A percentile compares a stretch with the other conserved stretches of the same genome.
phyloP scores from a whole-genome alignment of 345 rosid species.

The Adansonia digitata region DNA sequence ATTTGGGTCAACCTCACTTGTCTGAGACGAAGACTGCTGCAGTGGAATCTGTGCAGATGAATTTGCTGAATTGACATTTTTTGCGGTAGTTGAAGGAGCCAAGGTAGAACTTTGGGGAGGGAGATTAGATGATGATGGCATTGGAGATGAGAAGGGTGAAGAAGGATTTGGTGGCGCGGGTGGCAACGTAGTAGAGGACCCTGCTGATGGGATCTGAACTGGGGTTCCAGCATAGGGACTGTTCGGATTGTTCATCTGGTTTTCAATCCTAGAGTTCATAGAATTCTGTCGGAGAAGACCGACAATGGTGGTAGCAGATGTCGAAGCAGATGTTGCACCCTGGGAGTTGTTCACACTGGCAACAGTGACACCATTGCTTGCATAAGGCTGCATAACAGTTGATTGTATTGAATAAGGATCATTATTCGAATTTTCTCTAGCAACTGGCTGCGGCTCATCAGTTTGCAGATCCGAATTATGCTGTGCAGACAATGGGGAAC shows the following conservation, averaged over 20 bases:
- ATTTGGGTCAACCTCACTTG: conserved; percentile 39
- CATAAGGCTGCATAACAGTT: conserved; percentile 28
- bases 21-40: conserved; percentile 36
- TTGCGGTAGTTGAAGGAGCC: conserved; percentile 11
- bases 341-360: conserved; percentile 34
- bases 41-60: conserved; percentile 30
- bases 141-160: conserved; percentile 41
- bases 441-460: conserved; percentile 15
- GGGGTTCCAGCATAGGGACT: conserved; percentile 44
- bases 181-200: conserved; percentile 45
- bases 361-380: conserved; percentile 32
- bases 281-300: conserved; percentile 54
- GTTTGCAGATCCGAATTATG: conserved; percentile 26
- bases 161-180: conserved; percentile 36
- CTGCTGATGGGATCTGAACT: conserved; percentile 45
- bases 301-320: conserved; percentile 37
- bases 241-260: conserved; percentile 33
- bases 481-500: conserved; percentile 23
- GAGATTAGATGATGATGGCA: conserved; percentile 41
- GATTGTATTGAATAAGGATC: conserved; percentile 32
- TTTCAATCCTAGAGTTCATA: conserved; percentile 51
- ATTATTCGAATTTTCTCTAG: conserved; percentile 13
- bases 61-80: conserved; percentile 29
- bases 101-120: conserved; percentile 31
- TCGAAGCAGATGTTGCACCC: conserved; percentile 25